Evolutionary conservation across 2,329 filamentous ascomycete species (phyloP).

Genomic region (Acrocalymma vagum): DNA sequence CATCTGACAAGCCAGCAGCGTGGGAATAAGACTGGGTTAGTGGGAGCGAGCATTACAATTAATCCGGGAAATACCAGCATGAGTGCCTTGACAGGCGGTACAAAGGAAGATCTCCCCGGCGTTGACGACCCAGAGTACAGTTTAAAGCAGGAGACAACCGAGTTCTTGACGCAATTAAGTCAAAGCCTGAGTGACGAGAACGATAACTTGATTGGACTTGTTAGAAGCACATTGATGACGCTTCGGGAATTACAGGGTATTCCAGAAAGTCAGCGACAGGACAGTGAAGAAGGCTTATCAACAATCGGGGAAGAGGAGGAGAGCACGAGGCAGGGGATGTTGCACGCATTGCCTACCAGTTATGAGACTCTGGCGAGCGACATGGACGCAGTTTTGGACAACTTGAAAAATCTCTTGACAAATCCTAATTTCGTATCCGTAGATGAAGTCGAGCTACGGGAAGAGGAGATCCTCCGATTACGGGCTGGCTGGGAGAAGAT

Average conservation of each 20-base stretch:
- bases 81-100: constrained; percentile 41
- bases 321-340: constrained; percentile 38
- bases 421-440: constrained; percentile 97
- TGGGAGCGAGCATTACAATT: constrained; percentile 59
- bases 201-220: constrained; percentile 76
- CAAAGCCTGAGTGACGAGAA: constrained; percentile 91
- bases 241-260: constrained; percentile 72
- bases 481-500: constrained; percentile 91
- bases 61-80: constrained; percentile 43
- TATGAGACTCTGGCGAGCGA: constrained; percentile 76
- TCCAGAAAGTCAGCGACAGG: constrained; percentile 41
- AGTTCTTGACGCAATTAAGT: constrained; percentile 86
- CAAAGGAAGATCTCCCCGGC: constrained; percentile 63
- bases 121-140: constrained; percentile 69
- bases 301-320: constrained; percentile 44
- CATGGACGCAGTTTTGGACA: constrained; percentile 79
- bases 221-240: constrained; percentile 75
- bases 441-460: constrained; percentile 91
- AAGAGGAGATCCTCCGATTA: constrained; percentile 86
- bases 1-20: constrained; percentile 74
- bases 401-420: constrained; percentile 83
- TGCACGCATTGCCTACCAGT: constrained; percentile 61
- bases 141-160: constrained; percentile 85
- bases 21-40: constrained; percentile 55
- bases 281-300: constrained; percentile 35